A percentile compares a stretch with the other conserved stretches of the same genome.
phyloP scores from a whole-genome alignment of 2,329 filamentous ascomycete genomes.

The Mollisia scopiformis region DNA sequence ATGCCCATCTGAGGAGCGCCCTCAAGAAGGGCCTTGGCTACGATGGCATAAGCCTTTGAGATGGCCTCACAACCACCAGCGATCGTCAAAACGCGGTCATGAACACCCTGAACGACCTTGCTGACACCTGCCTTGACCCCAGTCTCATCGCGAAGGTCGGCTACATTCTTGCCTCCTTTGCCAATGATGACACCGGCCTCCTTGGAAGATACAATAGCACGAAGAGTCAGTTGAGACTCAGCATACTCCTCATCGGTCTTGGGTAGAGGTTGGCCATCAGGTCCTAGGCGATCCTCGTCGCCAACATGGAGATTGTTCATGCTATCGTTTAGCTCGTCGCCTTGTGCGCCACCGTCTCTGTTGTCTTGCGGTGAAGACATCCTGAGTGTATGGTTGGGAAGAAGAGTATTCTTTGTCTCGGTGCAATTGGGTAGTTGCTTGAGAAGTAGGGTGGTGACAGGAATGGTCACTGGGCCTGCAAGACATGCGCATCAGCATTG shows the following conservation, averaged over 20 bases:
- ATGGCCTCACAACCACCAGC: constrained; percentile 88
- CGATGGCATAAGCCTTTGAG: constrained; percentile 89
- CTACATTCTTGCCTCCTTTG: constrained; percentile 98
- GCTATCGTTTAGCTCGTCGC: constrained; percentile 59
- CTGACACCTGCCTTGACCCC: constrained; percentile 97
- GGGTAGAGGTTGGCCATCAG: constrained; percentile 77
- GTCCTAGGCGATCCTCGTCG: constrained; percentile 58
- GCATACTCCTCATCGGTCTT: constrained; percentile 98
- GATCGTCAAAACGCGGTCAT: constrained; percentile 95
- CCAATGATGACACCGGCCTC: constrained; percentile 99
- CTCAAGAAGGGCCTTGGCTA: constrained; percentile 88
- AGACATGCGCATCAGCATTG: background rate
- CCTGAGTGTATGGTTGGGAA: constrained; percentile 11
- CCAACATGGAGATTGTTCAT: constrained; percentile 71
- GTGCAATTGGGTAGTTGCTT: constrained; percentile 2
- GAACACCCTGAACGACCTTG: constrained; percentile 97
- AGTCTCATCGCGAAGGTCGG: constrained; percentile 94
- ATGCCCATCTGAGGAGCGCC: constrained; percentile 95
- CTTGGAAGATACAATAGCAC: constrained; percentile 98
- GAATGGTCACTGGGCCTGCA: constrained; percentile 4
- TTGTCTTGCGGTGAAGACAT: constrained; percentile 38
- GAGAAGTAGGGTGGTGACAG: background rate
- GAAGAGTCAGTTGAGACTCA: constrained; percentile 86
- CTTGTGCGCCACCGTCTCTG: constrained; percentile 30
- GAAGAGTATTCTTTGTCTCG: background rate